Conservation (phyloP, 352 stramenopile genomes). For the Globisporangium emineosum region DNA sequence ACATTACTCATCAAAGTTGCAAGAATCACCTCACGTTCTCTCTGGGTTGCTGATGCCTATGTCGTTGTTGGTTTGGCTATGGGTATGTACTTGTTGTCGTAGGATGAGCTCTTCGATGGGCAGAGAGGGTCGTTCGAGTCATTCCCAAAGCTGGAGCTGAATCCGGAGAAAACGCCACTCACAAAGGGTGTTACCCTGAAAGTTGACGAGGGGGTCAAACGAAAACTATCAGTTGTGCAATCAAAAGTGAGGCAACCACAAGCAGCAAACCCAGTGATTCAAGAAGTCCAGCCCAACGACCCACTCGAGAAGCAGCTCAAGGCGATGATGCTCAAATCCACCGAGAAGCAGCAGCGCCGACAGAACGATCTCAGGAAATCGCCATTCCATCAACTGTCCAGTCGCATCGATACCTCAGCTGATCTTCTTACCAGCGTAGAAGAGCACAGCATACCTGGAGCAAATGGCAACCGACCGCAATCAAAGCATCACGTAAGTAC, state of each 20-base stretch:
- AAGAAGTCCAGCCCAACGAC: conserved; percentile 18
- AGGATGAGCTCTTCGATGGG: conserved; percentile 33
- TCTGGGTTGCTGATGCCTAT: neutral
- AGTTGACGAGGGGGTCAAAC: conserved; percentile 10
- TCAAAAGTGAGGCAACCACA: neutral
- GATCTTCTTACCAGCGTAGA: neutral
- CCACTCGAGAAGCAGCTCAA: conserved; percentile 19
- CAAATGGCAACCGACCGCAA: neutral
- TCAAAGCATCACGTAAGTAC: conserved; percentile 7
- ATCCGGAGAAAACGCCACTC: conserved; percentile 39
- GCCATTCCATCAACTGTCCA: neutral
- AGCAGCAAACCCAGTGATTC: neutral
- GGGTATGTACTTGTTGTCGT: neutral
- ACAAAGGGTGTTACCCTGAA: conserved; percentile 47
- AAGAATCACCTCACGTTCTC: neutral
- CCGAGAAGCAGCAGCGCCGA: neutral
- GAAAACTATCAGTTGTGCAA: conserved; percentile 2
- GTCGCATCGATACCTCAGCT: neutral
- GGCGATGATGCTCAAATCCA: conserved; percentile 5
- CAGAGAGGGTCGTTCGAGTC: conserved; percentile 34
- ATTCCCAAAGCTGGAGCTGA: conserved; percentile 37
- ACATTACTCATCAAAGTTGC: neutral
- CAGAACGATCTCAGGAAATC: conserved; percentile 1
- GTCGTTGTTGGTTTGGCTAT: neutral
- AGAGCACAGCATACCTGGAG: neutral